These are phyloP conservation scores for Polytrichum formosum DNA, from an alignment of 225 moss, liverwort and hornwort species.

Conservation along the genomic window DNA sequence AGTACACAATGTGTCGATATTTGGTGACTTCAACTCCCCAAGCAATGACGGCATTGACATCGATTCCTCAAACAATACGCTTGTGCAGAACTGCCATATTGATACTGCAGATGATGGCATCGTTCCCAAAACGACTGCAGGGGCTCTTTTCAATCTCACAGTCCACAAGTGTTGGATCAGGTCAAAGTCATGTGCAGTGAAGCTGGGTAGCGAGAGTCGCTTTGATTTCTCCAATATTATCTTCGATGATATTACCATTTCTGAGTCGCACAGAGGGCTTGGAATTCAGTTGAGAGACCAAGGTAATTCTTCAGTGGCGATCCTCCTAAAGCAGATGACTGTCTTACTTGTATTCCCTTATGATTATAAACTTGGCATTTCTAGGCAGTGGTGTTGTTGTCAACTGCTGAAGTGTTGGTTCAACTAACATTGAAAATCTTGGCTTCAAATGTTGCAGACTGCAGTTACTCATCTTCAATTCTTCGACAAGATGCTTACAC, in stretches of 20 bases:
- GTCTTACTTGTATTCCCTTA: background rate
- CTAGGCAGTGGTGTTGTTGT: no score
- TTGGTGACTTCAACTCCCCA: constrained; percentile 14
- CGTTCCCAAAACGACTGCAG: constrained; percentile 8
- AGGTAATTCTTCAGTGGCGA: background rate
- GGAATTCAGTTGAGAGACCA: constrained; percentile 14
- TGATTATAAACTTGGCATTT: no score
- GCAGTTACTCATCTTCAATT: no score
- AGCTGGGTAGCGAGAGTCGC: constrained; percentile 14
- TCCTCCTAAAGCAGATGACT: no score
- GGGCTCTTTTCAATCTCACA: constrained; percentile 15
- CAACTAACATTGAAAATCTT: no score
- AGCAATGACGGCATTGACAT: constrained; percentile 18
- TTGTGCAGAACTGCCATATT: constrained; percentile 1
- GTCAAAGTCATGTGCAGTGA: constrained; percentile 17
- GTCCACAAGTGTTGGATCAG: constrained; percentile 8
- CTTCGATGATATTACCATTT: constrained; percentile 10
- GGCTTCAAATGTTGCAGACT: no score
- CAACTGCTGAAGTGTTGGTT: no score
- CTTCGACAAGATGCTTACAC: background rate
- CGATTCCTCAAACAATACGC: constrained; percentile 17
- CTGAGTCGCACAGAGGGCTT: constrained; percentile 15
- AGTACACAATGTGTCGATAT: constrained; percentile 5
- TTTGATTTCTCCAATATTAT: constrained; percentile 7
- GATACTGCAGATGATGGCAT: constrained; percentile 18